Conservation (phyloP, 257 asterid species). For the Perilla frutescens region DNA sequence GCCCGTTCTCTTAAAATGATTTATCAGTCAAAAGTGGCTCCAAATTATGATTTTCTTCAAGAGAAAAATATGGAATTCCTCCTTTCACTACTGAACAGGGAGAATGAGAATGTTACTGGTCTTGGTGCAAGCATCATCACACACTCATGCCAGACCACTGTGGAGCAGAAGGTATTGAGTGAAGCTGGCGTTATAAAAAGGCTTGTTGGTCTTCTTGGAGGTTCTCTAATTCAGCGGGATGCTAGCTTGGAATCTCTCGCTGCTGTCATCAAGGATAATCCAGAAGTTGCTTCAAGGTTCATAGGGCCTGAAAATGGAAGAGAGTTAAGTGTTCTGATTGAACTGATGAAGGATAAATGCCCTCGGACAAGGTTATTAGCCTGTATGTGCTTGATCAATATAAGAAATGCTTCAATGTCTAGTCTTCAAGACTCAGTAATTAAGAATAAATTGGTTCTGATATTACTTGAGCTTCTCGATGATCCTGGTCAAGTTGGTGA, state of each 20-base stretch:
- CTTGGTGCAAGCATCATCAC: constrained; percentile 91
- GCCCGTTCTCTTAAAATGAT: constrained; percentile 94
- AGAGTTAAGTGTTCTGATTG: constrained; percentile 60
- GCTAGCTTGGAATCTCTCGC: constrained; percentile 90
- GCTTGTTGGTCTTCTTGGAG: constrained; percentile 79
- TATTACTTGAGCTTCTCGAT: constrained; percentile 82
- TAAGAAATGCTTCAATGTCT: constrained; percentile 62
- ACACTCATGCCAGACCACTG: constrained; percentile 76
- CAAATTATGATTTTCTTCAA: constrained; percentile 74
- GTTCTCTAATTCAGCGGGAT: constrained; percentile 78
- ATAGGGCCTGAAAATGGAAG: constrained; percentile 75
- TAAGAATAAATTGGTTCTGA: constrained; percentile 61
- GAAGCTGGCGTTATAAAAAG: constrained; percentile 76
- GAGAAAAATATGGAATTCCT: constrained; percentile 73
- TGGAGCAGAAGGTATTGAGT: constrained; percentile 74
- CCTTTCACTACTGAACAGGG: constrained; percentile 67
- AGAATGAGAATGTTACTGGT: constrained; percentile 83
- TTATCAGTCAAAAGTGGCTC: constrained; percentile 86
- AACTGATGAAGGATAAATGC: constrained; percentile 76
- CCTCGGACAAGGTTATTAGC: constrained; percentile 88
- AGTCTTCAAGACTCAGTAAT: constrained; percentile 65
- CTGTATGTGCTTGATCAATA: constrained; percentile 71
- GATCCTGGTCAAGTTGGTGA: constrained; percentile 97
- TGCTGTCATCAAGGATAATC: constrained; percentile 69
- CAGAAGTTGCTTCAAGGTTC: constrained; percentile 68